Conservation (phyloP, 495 filamentous ascomycete species). For the Podospora pseudocomata region DNA sequence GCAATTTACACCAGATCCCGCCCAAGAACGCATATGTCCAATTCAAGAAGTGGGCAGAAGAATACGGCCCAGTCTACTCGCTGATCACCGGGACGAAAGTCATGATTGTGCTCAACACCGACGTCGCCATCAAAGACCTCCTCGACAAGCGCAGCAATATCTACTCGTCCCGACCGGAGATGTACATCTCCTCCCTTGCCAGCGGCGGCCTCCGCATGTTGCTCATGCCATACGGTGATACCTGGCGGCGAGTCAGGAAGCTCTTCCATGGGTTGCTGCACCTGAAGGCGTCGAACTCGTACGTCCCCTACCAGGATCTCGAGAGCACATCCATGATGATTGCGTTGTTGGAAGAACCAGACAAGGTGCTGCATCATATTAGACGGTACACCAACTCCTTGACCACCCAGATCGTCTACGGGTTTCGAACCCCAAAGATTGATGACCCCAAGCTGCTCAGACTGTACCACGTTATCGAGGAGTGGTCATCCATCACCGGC, state of each 20-base stretch:
- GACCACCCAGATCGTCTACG: slow-evolving; percentile 43
- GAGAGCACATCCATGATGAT: slow-evolving; percentile 24
- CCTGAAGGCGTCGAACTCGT: not conserved
- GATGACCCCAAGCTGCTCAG: not conserved
- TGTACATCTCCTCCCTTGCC: slow-evolving; percentile 21
- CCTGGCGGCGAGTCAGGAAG: not conserved
- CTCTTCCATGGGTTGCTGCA: not conserved
- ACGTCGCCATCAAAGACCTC: slow-evolving; percentile 24
- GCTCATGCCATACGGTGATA: slow-evolving; percentile 4
- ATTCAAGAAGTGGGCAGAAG: slow-evolving; percentile 27
- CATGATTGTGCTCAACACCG: slow-evolving; percentile 22
- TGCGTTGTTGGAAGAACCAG: slow-evolving; percentile 24
- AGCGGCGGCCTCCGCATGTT: not conserved
- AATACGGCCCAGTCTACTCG: slow-evolving; percentile 30
- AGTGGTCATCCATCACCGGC: not conserved
- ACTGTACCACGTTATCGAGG: not conserved
- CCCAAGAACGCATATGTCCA: slow-evolving; percentile 18
- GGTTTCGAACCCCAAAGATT: slow-evolving; percentile 33
- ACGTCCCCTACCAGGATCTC: not conserved
- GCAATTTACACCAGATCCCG: slow-evolving; percentile 26
- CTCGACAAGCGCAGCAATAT: slow-evolving; percentile 28
- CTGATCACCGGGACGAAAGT: slow-evolving; percentile 27
- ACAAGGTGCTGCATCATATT: slow-evolving; percentile 22
- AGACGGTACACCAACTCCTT: slow-evolving; percentile 41
- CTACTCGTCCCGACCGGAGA: slow-evolving; percentile 26